A percentile compares a stretch with the other conserved stretches of the same genome.
Conservation (phyloP, 2,329 filamentous ascomycete genomes). For the Madurella fahalii region DNA sequence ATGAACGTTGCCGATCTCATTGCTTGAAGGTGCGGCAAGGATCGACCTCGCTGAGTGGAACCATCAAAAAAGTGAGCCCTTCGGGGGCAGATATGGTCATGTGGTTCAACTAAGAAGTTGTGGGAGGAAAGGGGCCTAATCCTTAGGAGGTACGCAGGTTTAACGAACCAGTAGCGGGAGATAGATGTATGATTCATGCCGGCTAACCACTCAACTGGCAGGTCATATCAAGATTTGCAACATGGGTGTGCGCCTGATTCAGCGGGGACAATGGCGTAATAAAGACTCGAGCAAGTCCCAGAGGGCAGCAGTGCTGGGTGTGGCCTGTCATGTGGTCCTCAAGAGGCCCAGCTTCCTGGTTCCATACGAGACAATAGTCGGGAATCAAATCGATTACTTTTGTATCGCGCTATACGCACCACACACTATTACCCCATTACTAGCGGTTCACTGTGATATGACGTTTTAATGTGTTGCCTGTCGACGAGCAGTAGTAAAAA, state of each 20-base stretch:
- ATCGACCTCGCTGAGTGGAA: not conserved
- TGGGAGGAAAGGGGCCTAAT: conserved; percentile 28
- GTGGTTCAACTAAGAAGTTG: conserved; percentile 13
- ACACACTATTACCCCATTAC: too few relatives aligned
- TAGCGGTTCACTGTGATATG: too few relatives aligned
- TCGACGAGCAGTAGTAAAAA: too few relatives aligned
- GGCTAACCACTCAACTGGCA: conserved; percentile 1
- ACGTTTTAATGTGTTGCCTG: too few relatives aligned
- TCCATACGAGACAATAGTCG: too few relatives aligned
- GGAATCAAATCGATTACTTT: too few relatives aligned
- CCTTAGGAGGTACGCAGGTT: conserved; percentile 8
- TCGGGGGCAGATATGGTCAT: not conserved
- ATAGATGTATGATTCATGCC: not conserved
- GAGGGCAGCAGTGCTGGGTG: too few relatives aligned
- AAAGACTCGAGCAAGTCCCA: too few relatives aligned
- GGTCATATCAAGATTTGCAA: conserved; percentile 16
- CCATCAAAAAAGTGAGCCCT: not conserved
- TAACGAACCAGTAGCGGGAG: not conserved
- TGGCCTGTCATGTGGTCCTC: too few relatives aligned
- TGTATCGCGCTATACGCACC: too few relatives aligned
- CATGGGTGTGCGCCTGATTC: not conserved
- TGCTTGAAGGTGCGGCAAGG: conserved; percentile 34
- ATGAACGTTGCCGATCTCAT: conserved; percentile 79
- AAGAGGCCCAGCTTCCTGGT: too few relatives aligned
- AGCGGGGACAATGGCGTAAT: too few relatives aligned